Base-by-base conservation (phyloP, 441 rosid genomes). In the Biscutella laevigata region DNA sequence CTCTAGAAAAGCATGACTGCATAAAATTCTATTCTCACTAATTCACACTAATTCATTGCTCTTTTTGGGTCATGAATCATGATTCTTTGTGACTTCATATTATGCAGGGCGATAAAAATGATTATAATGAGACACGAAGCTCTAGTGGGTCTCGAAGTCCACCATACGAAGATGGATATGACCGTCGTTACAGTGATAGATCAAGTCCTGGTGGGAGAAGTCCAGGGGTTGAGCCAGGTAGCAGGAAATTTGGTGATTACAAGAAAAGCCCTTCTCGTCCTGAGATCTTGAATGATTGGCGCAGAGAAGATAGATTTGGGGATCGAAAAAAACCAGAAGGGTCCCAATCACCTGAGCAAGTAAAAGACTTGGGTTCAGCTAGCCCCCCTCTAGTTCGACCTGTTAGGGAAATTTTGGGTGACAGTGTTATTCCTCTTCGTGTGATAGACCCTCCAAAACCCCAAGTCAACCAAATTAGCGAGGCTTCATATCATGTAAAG, bases 361-460 rank as follows among this genome's bases (percentile, higher is more conserved):
- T 62, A 13, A 81, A 83, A 69, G 95, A 81, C 64, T 6, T 74
- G 34, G 86, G 71, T 25, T 63, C 81, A 40, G 76, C 86, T 51
- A 86, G 94, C 51, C 88, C 95, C 43, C 97, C 95, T 30, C 58
- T 79, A 14, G 74, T 38, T 37, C 70, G 70, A 4, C 97, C 99
- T 10, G 90, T 92, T 43, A 79, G 97, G 65, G 99, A 88, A 79
- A 88, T 92, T 73, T 71, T 92, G 69, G 94, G 95, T 51, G 97
- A 86, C 61, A 84, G 67, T 64, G 71, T 84, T 53, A 57, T 80
- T 69, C 97, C 97, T 59, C 89, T 88, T 67, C 80, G 90, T 51
- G 77, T 94, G 51, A 70, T 63, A 53, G 97, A 88, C 70, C 97
- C 96, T 66, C 96, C 87, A 51, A 94, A 86, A 68, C 68, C 77